phyloP scores from a whole-genome alignment of 192 early-diverging fungal genomes.

The Rhizophagus prolifer region DNA sequence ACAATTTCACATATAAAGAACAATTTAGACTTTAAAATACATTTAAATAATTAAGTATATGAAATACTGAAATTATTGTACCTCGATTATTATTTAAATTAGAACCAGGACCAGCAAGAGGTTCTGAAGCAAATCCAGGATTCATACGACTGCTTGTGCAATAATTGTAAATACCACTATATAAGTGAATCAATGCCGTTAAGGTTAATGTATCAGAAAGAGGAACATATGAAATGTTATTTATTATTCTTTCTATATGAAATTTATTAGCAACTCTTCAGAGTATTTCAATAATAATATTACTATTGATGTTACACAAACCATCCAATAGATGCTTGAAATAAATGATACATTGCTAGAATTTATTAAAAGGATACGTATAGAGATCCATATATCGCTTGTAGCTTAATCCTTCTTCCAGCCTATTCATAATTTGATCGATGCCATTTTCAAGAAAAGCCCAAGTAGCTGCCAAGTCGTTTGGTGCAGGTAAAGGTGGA shows the following conservation, averaged over 20 bases:
- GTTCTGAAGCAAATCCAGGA: constrained; percentile 30
- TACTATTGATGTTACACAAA: neutral
- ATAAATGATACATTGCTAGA: neutral
- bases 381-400: constrained; percentile 81
- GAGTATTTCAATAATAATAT: neutral
- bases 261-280: neutral
- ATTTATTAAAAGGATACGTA: constrained; percentile 59
- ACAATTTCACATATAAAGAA: neutral
- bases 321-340: neutral
- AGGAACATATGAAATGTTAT: neutral
- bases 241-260: neutral
- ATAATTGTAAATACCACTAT: constrained; percentile 74
- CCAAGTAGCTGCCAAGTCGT: constrained; percentile 69
- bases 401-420: constrained; percentile 72
- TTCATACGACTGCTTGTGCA: constrained; percentile 54
- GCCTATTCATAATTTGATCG: constrained; percentile 75
- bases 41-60: neutral
- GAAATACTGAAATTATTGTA: neutral
- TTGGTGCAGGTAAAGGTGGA: constrained; percentile 49
- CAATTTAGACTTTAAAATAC: neutral
- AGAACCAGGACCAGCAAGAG: constrained; percentile 15
- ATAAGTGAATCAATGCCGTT: neutral
- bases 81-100: constrained; percentile 26
- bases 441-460: constrained; percentile 70
- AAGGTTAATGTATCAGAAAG: neutral